phyloP scores from a whole-genome alignment of 2,329 filamentous ascomycete genomes.

The Mollisia scopiformis region DNA sequence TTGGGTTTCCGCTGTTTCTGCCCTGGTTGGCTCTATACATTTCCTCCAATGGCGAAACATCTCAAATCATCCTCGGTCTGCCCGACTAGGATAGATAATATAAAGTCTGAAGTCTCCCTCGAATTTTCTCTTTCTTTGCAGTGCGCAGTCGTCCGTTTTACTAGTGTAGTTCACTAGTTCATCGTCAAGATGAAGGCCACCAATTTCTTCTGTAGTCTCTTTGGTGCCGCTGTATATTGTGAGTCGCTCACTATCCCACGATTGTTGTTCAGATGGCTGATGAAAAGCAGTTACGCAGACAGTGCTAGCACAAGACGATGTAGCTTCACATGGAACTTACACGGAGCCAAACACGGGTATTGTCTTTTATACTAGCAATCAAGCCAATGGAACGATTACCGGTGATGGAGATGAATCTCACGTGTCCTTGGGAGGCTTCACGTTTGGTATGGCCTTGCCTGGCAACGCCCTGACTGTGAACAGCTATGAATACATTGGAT shows the following conservation, averaged over 20 bases:
- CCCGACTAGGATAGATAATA: slow-evolving; percentile 8
- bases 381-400: slow-evolving; percentile 41
- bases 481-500: slow-evolving; percentile 61
- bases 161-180: slow-evolving; percentile 19
- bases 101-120: slow-evolving; percentile 18
- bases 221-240: slow-evolving; percentile 30
- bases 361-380: slow-evolving; percentile 53
- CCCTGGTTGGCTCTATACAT: slow-evolving; percentile 12
- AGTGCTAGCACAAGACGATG: slow-evolving; percentile 31
- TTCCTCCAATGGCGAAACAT: slow-evolving; percentile 22
- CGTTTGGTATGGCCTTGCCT: slow-evolving; percentile 59
- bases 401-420: slow-evolving; percentile 34
- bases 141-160: slow-evolving; percentile 12
- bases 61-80: slow-evolving; percentile 9
- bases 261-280: slow-evolving; percentile 11
- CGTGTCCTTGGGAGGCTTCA: slow-evolving; percentile 45
- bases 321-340: slow-evolving; percentile 39
- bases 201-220: slow-evolving; percentile 25
- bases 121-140: slow-evolving; percentile 3
- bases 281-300: slow-evolving; percentile 21
- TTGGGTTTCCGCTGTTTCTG: slow-evolving; percentile 1
- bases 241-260: slow-evolving; percentile 7
- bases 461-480: slow-evolving; percentile 48
- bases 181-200: slow-evolving; percentile 30
- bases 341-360: slow-evolving; percentile 54